Conservation (phyloP, 495 filamentous ascomycete species). For the Pyronema omphalodes region DNA sequence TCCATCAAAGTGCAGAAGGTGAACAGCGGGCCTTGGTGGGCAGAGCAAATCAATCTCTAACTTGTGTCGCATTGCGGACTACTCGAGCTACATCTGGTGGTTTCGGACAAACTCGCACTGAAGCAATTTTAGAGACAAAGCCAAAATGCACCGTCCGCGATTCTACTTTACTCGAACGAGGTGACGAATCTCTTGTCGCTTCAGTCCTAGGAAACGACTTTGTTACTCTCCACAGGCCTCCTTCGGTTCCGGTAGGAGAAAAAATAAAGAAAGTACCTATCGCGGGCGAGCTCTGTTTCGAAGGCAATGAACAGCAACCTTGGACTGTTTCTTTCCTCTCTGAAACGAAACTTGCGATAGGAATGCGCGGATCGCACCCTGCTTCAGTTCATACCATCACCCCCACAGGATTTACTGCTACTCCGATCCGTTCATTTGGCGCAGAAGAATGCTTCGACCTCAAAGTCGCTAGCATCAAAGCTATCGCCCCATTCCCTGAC, state of each 20-base stretch:
- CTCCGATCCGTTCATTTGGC: constrained; percentile 8
- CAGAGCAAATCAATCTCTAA: constrained; percentile 30
- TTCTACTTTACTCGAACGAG: not conserved
- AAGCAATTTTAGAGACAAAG: not conserved
- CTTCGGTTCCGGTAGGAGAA: constrained; percentile 21
- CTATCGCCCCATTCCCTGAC: constrained; percentile 33
- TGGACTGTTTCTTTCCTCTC: constrained; percentile 15
- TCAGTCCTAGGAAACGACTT: constrained; percentile 30
- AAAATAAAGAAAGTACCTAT: not conserved
- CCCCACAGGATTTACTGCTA: not conserved
- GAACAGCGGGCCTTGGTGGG: constrained; percentile 27
- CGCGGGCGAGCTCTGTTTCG: not conserved
- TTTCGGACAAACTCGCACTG: not conserved
- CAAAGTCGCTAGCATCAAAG: constrained; percentile 27
- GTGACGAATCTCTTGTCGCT: constrained; percentile 23
- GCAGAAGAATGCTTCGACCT: constrained; percentile 4
- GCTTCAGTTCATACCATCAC: constrained; percentile 7
- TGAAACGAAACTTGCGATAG: constrained; percentile 9
- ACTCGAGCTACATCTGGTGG: not conserved
- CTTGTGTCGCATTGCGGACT: constrained; percentile 19
- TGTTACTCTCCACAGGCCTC: constrained; percentile 29
- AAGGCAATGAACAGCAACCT: constrained; percentile 5
- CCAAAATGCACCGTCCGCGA: not conserved
- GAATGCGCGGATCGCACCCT: constrained; percentile 3
- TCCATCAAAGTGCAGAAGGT: constrained; percentile 27